phyloP scores from a whole-genome alignment of 352 stramenopile genomes.

The Phytophthora pluvialis region DNA sequence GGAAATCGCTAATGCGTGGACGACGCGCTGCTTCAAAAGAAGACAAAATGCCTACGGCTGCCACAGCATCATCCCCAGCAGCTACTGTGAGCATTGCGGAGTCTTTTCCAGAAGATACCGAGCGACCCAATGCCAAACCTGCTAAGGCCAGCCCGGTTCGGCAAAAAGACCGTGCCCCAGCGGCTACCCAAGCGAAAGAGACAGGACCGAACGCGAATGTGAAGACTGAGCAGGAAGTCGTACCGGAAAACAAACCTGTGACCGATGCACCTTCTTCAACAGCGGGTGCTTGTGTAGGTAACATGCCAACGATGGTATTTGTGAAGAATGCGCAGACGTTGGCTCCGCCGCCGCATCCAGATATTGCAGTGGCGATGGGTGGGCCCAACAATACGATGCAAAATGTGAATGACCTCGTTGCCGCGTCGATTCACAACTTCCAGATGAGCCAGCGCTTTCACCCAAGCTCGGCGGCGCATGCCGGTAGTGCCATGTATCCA shows the following conservation, averaged over 20 bases:
- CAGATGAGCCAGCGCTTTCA: conserved; percentile 71
- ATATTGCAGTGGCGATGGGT: conserved; percentile 29
- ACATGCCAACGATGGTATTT: conserved; percentile 30
- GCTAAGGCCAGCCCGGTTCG: conserved; percentile 46
- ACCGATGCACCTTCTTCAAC: conserved; percentile 10
- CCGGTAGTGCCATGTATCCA: conserved; percentile 35
- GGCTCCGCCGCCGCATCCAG: conserved; percentile 24
- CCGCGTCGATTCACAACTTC: conserved; percentile 79
- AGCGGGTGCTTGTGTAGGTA: conserved; percentile 8
- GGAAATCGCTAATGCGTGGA: conserved; percentile 91
- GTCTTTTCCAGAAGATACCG: conserved; percentile 22
- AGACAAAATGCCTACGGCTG: conserved; percentile 44
- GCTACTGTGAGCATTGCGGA: conserved; percentile 18
- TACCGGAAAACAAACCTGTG: conserved; percentile 26
- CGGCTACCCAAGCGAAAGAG: conserved; percentile 9
- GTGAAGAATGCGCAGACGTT: conserved; percentile 36
- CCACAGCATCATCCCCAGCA: conserved; percentile 20
- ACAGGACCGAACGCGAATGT: conserved; percentile 5
- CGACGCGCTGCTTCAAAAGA: conserved; percentile 74
- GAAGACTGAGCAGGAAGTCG: conserved; percentile 34
- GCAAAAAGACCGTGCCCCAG: conserved; percentile 45
- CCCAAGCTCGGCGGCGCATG: conserved; percentile 31
- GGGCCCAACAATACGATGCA: conserved; percentile 41
- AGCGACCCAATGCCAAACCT: conserved; percentile 45
- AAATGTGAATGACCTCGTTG: conserved; percentile 73